Percentiles rank a stretch among this genome's conserved stretches.
phyloP scores from a whole-genome alignment of 139 green algal species.

The Deuterostichococcus epilithicus region DNA sequence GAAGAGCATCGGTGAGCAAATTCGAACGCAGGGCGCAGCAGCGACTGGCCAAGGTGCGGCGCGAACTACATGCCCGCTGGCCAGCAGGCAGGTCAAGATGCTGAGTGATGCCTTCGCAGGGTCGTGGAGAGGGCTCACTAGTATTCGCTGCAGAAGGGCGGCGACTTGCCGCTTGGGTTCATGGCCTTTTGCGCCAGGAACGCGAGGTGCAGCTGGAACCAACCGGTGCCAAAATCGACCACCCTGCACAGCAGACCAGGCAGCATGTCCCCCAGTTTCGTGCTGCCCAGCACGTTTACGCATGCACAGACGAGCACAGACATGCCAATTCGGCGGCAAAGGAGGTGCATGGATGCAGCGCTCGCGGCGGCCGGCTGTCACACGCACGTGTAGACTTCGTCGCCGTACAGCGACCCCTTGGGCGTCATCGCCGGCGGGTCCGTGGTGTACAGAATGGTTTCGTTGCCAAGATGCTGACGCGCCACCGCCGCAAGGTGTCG shows the following conservation, averaged over 20 bases:
- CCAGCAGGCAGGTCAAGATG: background rate
- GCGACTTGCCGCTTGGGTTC: slow-evolving; percentile 40
- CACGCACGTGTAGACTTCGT: slow-evolving; percentile 34
- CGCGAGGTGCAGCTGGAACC: slow-evolving; percentile 23
- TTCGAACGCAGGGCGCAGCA: background rate
- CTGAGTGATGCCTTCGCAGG: background rate
- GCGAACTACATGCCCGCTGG: background rate
- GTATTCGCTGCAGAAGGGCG: slow-evolving; percentile 54
- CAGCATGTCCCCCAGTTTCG: background rate
- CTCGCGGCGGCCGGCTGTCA: background rate
- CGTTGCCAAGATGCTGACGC: slow-evolving; percentile 22
- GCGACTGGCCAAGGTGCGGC: background rate
- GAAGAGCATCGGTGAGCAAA: too few species aligned
- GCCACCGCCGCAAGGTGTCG: slow-evolving; percentile 25
- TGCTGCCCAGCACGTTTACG: background rate
- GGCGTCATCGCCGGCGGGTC: slow-evolving; percentile 32
- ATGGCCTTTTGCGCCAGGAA: slow-evolving; percentile 39
- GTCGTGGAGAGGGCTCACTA: slow-evolving; percentile 33
- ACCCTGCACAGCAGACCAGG: slow-evolving; percentile 10
- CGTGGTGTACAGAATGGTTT: slow-evolving; percentile 53
- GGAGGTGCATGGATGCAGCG: background rate
- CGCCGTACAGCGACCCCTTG: slow-evolving; percentile 32
- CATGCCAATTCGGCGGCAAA: background rate
- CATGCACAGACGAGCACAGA: background rate
- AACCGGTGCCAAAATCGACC: slow-evolving; percentile 51